A percentile compares a stretch with the other conserved stretches of the same genome.
phyloP scores from a whole-genome alignment of 2,329 filamentous ascomycete genomes.

The Aotearoamyces nothofagi region DNA sequence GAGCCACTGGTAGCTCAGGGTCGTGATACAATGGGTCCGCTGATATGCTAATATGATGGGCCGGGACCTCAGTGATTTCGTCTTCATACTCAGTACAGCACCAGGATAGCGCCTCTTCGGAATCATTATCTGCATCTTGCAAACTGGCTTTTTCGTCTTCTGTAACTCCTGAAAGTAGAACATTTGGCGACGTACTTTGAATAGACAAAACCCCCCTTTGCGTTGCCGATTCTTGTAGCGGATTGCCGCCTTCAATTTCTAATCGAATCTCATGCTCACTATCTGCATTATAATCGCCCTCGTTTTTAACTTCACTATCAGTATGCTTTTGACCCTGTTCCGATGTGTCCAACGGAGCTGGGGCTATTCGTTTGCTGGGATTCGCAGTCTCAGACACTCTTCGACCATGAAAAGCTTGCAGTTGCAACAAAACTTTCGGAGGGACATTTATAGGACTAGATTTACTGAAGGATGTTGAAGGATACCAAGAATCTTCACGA shows the following conservation, averaged over 20 bases:
- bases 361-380: background rate
- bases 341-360: background rate
- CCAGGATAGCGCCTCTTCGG: background rate
- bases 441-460: conserved; percentile 20
- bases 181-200: background rate
- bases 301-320: background rate
- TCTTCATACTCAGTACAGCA: too few species aligned
- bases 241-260: background rate
- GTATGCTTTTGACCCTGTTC: background rate
- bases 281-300: background rate
- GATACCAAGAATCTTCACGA: conserved; percentile 24
- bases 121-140: background rate
- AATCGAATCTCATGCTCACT: background rate
- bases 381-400: background rate
- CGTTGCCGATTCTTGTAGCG: background rate
- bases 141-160: background rate
- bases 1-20: too few species aligned
- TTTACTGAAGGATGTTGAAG: conserved; percentile 4
- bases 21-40: too few species aligned
- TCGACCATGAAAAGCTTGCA: background rate
- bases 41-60: too few species aligned
- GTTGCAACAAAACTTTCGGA: conserved; percentile 11
- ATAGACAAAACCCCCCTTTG: background rate
- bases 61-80: too few species aligned
- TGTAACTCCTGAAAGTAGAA: background rate